Evolutionary conservation across 306 rosid genomes (phyloP).

Genomic region (Medicago ruthenica): DNA sequence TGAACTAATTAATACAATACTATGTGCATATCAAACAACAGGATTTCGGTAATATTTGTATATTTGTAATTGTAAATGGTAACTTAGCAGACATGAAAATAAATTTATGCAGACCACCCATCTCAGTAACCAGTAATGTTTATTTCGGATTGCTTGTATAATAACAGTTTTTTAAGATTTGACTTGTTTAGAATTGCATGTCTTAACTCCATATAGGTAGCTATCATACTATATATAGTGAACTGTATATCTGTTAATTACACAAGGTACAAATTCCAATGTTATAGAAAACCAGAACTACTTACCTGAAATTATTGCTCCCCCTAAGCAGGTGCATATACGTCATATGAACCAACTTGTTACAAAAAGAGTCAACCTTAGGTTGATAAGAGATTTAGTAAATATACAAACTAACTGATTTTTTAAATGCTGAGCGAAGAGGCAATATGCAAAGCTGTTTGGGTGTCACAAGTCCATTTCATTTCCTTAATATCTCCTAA

Average conservation of each 20-base stretch:
- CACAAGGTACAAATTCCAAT: neutral
- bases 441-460: neutral
- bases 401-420: constrained; percentile 9
- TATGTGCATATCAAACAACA: constrained; percentile 12
- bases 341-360: neutral
- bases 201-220: constrained; percentile 3
- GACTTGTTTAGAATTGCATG: neutral
- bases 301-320: neutral
- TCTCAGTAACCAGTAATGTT: constrained; percentile 27
- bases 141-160: constrained; percentile 8
- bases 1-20: constrained; percentile 17
- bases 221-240: neutral
- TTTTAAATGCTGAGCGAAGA: neutral
- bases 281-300: constrained; percentile 22
- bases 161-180: constrained; percentile 20
- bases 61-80: constrained; percentile 3
- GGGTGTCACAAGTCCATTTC: no score
- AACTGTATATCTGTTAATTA: constrained; percentile 3
- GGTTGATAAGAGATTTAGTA: neutral
- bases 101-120: constrained; percentile 1
- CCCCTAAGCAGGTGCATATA: neutral
- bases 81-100: constrained; percentile 3
- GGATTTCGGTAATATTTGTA: constrained; percentile 24
- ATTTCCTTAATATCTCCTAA: no score
- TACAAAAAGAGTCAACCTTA: neutral